Base-by-base conservation (phyloP, 345 rosid genomes). In the Heritiera littoralis region DNA sequence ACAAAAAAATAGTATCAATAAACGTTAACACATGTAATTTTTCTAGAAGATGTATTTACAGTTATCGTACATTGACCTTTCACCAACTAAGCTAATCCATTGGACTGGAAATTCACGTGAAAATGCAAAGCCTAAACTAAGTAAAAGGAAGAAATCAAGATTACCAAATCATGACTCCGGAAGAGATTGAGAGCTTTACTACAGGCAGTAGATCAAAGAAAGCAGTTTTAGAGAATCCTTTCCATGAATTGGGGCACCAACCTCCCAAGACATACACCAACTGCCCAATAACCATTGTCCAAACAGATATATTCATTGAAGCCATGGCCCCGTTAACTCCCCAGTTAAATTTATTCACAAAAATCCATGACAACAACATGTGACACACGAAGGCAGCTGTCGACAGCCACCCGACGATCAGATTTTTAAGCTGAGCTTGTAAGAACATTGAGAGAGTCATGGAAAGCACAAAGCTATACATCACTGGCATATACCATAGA, bases 161-260 rank as follows among this genome's bases (percentile, higher is more conserved):
- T 48, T 78, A 76, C 84, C 85, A 82, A 41, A 81, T 30, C 84
- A 85, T 85, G 4, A 82, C 14, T 11, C 87, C 85, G 6, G 87
- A 85, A 28, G 85, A 73, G 1, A 80, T 0, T 0, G 83, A 81
- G 45, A 85, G 81, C 79, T 85, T 82, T 2, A 85, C 12, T 28
- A 80, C 66, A 0, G 87, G 87, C 32, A 78, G 67, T 9, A 85
- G 17, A 79, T 82, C 61, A 12, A 54, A 3, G 38, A 81, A 81
- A 14, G 84, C 82, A 48, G 80, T 79, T 46, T 11, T 14, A 1
- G 43, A 41, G 43, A 41, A 41, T 41, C 43, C 43, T 41, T 41
- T 41, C 43, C 43, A 41, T 41, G 43, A 2, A 41, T 41, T 41
- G 0, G 43, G 43, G 43, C 43, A 41, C 43, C 6, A 41, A 5